Percentiles rank a stretch among this genome's conserved stretches.
Evolutionary conservation across 176 grass and related monocot genomes (phyloP).

Genomic region (Oryza officinalis): DNA sequence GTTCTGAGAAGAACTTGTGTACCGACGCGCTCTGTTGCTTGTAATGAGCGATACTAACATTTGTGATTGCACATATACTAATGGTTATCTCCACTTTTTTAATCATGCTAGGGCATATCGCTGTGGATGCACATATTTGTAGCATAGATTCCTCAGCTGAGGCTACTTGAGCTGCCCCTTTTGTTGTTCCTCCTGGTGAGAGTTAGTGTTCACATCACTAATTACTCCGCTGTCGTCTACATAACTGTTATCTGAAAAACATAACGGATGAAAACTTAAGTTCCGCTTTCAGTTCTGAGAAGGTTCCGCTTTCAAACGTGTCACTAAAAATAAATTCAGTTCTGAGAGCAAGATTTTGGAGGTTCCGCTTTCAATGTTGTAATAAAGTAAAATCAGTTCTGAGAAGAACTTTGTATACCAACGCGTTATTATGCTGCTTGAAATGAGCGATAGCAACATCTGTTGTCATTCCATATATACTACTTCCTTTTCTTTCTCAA

Average conservation of each 20-base stretch:
- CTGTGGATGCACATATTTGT: neutral
- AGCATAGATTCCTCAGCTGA: neutral
- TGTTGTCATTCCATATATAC: too few relatives aligned
- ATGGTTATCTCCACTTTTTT: neutral
- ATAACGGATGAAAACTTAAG: neutral
- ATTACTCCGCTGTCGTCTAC: too few relatives aligned
- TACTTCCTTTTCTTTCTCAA: too few relatives aligned
- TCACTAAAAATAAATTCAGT: neutral
- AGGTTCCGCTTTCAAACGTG: neutral
- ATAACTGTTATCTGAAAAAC: too few relatives aligned
- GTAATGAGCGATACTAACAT: neutral
- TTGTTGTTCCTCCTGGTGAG: too few relatives aligned
- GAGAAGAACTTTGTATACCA: conserved; percentile 27
- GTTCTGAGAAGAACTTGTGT: conserved; percentile 32
- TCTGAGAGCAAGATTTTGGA: neutral
- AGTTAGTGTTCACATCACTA: too few relatives aligned
- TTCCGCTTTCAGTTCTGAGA: too few relatives aligned
- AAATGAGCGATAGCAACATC: neutral
- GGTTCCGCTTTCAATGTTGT: neutral
- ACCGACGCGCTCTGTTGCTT: neutral
- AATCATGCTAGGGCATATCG: neutral
- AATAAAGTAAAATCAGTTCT: conserved; percentile 20
- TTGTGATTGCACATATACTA: neutral
- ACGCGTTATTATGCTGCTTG: neutral
- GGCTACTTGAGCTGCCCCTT: neutral